phyloP scores from a whole-genome alignment of 2,329 filamentous ascomycete species.

The Colletotrichum zoysiae region DNA sequence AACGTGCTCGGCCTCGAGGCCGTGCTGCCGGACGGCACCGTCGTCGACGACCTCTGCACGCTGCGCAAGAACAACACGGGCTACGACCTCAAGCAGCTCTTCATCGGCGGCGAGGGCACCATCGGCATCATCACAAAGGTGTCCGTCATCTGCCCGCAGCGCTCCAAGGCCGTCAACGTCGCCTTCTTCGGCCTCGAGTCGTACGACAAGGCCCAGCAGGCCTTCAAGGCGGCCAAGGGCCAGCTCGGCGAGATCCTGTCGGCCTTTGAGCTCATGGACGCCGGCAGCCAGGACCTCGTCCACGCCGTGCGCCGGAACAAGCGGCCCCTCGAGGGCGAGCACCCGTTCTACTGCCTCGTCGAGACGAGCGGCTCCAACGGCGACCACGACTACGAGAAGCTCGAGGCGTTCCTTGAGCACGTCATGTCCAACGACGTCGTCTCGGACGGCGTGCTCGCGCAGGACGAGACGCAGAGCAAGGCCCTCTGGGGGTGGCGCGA shows the following conservation, averaged over 20 bases:
- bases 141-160: constrained; percentile 89
- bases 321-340: constrained; percentile 82
- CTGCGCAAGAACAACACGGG: constrained; percentile 99
- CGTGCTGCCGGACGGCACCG: constrained; percentile 91
- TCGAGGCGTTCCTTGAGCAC: constrained; percentile 89
- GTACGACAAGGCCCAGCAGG: constrained; percentile 87
- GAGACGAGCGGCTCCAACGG: constrained; percentile 96
- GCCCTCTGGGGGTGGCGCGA: constrained; percentile 94
- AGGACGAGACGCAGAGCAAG: constrained; percentile 91
- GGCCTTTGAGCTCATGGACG: constrained; percentile 98
- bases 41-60: constrained; percentile 88
- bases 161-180: constrained; percentile 90
- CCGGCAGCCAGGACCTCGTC: constrained; percentile 82
- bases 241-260: constrained; percentile 96
- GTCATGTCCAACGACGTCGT: constrained; percentile 92
- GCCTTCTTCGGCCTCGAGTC: constrained; percentile 93
- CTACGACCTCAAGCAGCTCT: constrained; percentile 96
- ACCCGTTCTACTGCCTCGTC: constrained; percentile 96
- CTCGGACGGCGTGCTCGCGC: constrained; percentile 88
- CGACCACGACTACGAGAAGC: constrained; percentile 93
- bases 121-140: constrained; percentile 94
- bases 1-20: constrained; percentile 93
- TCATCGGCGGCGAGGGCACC: constrained; percentile 95
- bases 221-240: constrained; percentile 89
- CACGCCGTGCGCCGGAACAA: constrained; percentile 80